These are phyloP conservation scores for Yamadazyma mexicana DNA, from an alignment of 1,139 yeast genomes.

Conservation along the genomic window DNA sequence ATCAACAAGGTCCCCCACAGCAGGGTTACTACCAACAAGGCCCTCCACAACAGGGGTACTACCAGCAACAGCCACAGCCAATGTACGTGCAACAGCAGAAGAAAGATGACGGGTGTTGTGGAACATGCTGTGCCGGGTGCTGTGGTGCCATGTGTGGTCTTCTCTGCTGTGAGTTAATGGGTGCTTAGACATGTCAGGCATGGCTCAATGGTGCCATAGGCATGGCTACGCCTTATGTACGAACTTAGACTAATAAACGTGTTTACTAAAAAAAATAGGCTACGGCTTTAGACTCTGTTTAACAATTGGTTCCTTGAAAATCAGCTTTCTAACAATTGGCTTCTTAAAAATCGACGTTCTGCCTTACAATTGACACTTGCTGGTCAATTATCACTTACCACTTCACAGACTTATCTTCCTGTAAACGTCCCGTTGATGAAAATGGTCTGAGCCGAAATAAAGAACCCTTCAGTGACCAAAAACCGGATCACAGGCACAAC, in stretches of 20 bases:
- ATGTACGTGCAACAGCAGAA: slow-evolving; percentile 44
- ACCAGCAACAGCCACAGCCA: slow-evolving; percentile 40
- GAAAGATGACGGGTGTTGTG: slow-evolving; percentile 34
- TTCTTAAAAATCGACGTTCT: too few species aligned
- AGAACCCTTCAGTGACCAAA: slow-evolving; percentile 63
- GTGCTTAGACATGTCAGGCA: background rate
- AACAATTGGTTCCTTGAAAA: too few species aligned
- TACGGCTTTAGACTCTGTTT: too few species aligned
- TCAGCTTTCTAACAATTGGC: too few species aligned
- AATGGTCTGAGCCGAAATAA: slow-evolving; percentile 72
- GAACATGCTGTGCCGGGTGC: slow-evolving; percentile 36
- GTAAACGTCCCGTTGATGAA: slow-evolving; percentile 68
- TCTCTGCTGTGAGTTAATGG: slow-evolving; percentile 31
- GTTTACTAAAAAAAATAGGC: background rate
- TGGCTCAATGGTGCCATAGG: too few species aligned
- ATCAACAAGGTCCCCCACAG: slow-evolving; percentile 39
- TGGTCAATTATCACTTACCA: too few species aligned
- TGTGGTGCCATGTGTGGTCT: slow-evolving; percentile 47
- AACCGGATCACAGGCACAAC: slow-evolving; percentile 64
- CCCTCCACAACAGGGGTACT: slow-evolving; percentile 30
- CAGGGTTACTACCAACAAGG: slow-evolving; percentile 34
- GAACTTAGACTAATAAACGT: too few species aligned
- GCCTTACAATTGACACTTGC: too few species aligned
- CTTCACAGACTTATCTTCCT: too few species aligned
- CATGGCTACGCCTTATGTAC: too few species aligned